phyloP scores from a whole-genome alignment of 306 rosid species.

The Ormosia semicastrata region DNA sequence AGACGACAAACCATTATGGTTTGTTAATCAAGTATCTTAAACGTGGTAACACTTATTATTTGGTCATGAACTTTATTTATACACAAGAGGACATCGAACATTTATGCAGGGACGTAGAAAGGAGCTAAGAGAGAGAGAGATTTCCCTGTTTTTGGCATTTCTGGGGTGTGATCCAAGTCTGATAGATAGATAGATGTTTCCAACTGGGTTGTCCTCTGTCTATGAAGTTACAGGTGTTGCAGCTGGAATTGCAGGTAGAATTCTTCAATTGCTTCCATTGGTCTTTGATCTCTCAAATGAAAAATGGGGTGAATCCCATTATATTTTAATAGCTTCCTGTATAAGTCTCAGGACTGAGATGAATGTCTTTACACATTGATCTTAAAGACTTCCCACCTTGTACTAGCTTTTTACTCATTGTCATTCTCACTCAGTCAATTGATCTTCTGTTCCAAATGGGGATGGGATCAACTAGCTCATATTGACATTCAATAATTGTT shows the following conservation, averaged over 20 bases:
- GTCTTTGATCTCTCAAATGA: neutral
- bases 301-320: neutral
- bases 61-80: neutral
- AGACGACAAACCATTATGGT: neutral
- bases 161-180: neutral
- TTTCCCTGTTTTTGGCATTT: neutral
- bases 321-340: neutral
- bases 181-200: conserved; percentile 10
- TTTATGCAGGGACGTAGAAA: neutral
- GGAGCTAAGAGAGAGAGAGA: neutral
- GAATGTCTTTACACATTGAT: neutral
- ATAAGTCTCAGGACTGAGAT: neutral
- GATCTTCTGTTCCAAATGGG: neutral
- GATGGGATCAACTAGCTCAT: neutral
- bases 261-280: neutral
- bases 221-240: conserved; percentile 26
- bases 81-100: neutral
- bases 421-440: neutral
- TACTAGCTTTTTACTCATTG: neutral
- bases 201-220: conserved; percentile 29
- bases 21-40: neutral
- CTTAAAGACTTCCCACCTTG: neutral
- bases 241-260: conserved; percentile 46
- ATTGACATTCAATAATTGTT: neutral
- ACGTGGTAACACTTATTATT: neutral